A percentile compares a stretch with the other conserved stretches of the same genome.
These are phyloP conservation scores for Colletotrichum sublineola DNA, from an alignment of 2,329 filamentous ascomycete genomes.

Conservation along the genomic window DNA sequence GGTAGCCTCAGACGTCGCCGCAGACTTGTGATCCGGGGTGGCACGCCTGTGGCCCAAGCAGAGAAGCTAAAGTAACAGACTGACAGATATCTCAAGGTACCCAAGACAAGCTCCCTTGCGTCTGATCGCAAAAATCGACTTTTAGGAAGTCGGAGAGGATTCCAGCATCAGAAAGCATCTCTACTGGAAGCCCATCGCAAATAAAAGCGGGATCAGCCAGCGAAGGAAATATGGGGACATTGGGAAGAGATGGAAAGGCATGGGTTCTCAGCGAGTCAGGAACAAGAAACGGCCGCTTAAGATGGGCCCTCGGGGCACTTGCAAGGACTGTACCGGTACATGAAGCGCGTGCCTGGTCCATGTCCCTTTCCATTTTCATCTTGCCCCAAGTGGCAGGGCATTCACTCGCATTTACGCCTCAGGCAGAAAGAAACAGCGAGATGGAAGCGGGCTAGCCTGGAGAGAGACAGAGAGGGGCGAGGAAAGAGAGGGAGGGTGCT, in stretches of 20 bases:
- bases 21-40: conserved; percentile 40
- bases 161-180: conserved; percentile 27
- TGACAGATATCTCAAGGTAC: conserved; percentile 34
- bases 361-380: conserved; percentile 8
- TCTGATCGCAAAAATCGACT: conserved; percentile 39
- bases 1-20: conserved; percentile 37
- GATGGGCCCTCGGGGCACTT: conserved; percentile 33
- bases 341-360: conserved; percentile 9
- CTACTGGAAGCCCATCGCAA: conserved; percentile 37
- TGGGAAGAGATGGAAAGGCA: conserved; percentile 23
- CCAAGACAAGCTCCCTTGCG: conserved; percentile 39
- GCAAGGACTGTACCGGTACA: conserved; percentile 37
- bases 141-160: conserved; percentile 38
- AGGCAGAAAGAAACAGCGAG: not conserved
- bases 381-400: conserved; percentile 10
- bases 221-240: conserved; percentile 28
- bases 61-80: conserved; percentile 30
- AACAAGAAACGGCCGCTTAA: conserved; percentile 40
- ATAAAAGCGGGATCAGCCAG: conserved; percentile 41
- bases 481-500: not conserved
- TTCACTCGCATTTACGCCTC: not conserved
- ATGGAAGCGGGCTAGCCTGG: not conserved
- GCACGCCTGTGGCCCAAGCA: conserved; percentile 30
- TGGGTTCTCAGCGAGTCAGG: conserved; percentile 41
- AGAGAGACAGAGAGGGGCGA: not conserved